phyloP scores from a whole-genome alignment of 2,329 filamentous ascomycete species.

The Colletotrichum melonis region DNA sequence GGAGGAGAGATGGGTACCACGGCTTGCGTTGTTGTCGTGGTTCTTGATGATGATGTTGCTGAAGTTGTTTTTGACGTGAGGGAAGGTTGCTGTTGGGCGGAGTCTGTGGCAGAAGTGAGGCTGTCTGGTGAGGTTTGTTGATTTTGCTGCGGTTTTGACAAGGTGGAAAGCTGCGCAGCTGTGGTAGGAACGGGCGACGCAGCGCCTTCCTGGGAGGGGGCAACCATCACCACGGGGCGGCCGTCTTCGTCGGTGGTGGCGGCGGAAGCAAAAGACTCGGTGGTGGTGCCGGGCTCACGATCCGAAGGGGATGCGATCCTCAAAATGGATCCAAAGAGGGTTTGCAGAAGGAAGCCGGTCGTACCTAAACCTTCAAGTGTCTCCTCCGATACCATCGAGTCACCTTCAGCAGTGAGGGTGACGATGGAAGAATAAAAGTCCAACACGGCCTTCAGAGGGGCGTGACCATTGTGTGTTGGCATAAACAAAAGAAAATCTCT shows the following conservation, averaged over 20 bases:
- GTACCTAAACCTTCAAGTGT: conserved; percentile 95
- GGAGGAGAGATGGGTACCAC: conserved; percentile 7
- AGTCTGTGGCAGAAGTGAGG: conserved; percentile 7
- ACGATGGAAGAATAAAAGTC: conserved; percentile 93
- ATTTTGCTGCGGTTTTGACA: conserved; percentile 24
- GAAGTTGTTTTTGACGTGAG: neutral
- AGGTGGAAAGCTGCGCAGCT: conserved; percentile 26
- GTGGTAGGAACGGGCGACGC: conserved; percentile 5
- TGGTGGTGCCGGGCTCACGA: conserved; percentile 40
- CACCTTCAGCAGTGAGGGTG: conserved; percentile 91
- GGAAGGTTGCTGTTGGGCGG: neutral
- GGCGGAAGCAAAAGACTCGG: conserved; percentile 11
- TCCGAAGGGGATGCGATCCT: conserved; percentile 68
- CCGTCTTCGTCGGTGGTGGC: conserved; percentile 12
- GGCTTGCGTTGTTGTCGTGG: neutral
- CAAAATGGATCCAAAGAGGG: conserved; percentile 81
- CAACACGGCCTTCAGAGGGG: conserved; percentile 83
- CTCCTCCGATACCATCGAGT: conserved; percentile 92
- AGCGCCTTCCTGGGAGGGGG: conserved; percentile 26
- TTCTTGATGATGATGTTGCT: neutral
- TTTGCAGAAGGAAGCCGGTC: conserved; percentile 75
- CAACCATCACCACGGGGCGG: neutral
- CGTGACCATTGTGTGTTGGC: conserved; percentile 69
- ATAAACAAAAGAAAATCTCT: conserved; percentile 97
- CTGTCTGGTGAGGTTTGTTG: conserved; percentile 18